Base-by-base conservation (phyloP, 2,329 filamentous ascomycete genomes). In the Exophiala viscosa region DNA sequence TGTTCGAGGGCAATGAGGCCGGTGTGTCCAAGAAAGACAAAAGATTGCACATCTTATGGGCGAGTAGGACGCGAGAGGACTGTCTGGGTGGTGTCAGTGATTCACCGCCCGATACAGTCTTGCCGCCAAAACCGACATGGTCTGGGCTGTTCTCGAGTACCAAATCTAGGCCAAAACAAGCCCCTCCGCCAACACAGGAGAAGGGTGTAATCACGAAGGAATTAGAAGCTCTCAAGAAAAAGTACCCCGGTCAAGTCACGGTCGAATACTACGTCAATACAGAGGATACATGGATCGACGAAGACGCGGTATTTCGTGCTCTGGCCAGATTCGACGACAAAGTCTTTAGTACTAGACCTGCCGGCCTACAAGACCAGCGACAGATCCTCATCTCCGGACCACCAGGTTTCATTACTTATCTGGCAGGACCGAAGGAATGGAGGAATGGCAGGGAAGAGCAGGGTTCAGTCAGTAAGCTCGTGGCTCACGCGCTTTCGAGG, bases 321-420 rank as follows among this genome's bases (percentile, higher is more conserved):
- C 41, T 64, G 8, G 44, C 50, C 5, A 42, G 47, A 8, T 50
- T 58, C 43, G 45, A 58, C n/a, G 48, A 52, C 35, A 56, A 54
- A 35, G 52, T 64, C 15, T 65, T 68, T 44, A 61, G 46, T 3
- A 34, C 33, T 7, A 40, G 39, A 2, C 32, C 32, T 11, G 28
- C 48, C 15, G 38, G 46, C 7, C 31, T 49, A 3, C 23, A 40
- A 1, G 77, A 80, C 1, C 81, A 79, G 58, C 84, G 84, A 54
- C 67, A 96, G 15, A 74, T 96, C n/a, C 76, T 96, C 50, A 81
- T 97, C 1, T 95, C 90, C 0, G 93, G 93, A 0, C 92, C 93
- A 0, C 89, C 95, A 48, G 92, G 93, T 0, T 97, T 97, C 70
- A 79, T 97, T 35, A 79, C 81, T 39, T 80, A 86, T 59, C 88